Percentiles rank a stretch among this genome's conserved stretches.
These are phyloP conservation scores for Xylaria hypoxylon DNA, from an alignment of 2,329 filamentous ascomycete species.

Conservation along the genomic window DNA sequence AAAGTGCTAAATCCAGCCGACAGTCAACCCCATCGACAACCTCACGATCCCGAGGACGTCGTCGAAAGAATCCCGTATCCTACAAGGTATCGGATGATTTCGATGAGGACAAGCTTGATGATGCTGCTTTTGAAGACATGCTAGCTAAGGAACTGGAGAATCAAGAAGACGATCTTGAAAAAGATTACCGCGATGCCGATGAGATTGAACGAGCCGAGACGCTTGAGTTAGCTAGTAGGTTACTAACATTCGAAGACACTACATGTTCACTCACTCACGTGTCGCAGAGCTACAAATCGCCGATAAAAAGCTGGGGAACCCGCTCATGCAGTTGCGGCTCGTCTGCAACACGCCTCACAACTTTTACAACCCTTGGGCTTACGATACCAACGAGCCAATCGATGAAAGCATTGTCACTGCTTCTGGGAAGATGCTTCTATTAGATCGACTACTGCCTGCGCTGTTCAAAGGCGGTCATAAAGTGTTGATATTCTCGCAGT, in stretches of 20 bases:
- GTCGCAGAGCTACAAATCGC: conserved; percentile 80
- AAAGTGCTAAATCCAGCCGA: conserved; percentile 80
- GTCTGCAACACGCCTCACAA: conserved; percentile 96
- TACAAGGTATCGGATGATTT: conserved; percentile 70
- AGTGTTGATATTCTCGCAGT: conserved; percentile 95
- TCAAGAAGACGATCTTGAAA: conserved; percentile 54
- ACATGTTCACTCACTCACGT: conserved; percentile 49
- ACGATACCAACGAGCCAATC: conserved; percentile 66
- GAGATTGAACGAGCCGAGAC: conserved; percentile 75
- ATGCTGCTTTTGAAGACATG: conserved; percentile 85
- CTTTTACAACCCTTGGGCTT: conserved; percentile 91
- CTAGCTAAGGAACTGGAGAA: conserved; percentile 71
- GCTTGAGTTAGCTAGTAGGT: conserved; percentile 79
- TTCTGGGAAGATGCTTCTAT: conserved; percentile 94
- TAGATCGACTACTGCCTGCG: conserved; percentile 84
- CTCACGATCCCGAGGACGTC: conserved; percentile 58
- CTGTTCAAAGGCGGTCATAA: conserved; percentile 84
- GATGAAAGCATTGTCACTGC: conserved; percentile 87
- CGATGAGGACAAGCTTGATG: conserved; percentile 75
- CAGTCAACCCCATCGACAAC: conserved; percentile 76
- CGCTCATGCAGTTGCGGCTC: conserved; percentile 88
- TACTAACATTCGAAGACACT: neutral
- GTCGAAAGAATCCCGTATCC: conserved; percentile 59
- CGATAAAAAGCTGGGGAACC: conserved; percentile 92
- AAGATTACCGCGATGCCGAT: conserved; percentile 60